phyloP scores from a whole-genome alignment of 768 basidiomycete species.

The Agrocybe chaxingu region DNA sequence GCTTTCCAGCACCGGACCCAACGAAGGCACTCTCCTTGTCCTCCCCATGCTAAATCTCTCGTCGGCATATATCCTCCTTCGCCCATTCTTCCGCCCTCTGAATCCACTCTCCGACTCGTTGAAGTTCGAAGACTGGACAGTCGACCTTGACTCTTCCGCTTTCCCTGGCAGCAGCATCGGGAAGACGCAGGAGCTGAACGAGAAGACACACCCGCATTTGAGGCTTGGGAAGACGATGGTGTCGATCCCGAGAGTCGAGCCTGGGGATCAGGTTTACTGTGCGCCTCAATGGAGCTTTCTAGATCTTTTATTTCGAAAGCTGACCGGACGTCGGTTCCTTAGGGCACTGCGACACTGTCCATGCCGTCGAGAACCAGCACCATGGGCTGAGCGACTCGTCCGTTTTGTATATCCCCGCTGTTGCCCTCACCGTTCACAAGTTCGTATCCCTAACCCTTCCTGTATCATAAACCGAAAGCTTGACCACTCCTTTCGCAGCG shows the following conservation, averaged over 20 bases:
- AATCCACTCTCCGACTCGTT: constrained; percentile 23
- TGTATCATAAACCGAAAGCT: neutral
- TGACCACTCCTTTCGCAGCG: constrained; percentile 26
- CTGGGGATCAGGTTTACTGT: constrained; percentile 67
- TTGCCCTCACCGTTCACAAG: constrained; percentile 49
- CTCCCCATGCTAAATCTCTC: constrained; percentile 53
- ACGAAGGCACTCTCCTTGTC: constrained; percentile 64
- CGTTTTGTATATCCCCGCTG: constrained; percentile 55
- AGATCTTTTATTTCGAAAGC: neutral
- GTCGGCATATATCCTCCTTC: constrained; percentile 58
- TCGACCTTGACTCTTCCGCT: constrained; percentile 45
- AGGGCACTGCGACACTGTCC: constrained; percentile 57
- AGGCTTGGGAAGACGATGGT: constrained; percentile 53
- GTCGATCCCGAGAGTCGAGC: constrained; percentile 52
- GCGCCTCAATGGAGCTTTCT: constrained; percentile 7
- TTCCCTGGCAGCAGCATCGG: constrained; percentile 58
- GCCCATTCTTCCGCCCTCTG: constrained; percentile 60
- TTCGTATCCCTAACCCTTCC: constrained; percentile 17
- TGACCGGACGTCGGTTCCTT: neutral
- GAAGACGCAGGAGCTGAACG: constrained; percentile 52
- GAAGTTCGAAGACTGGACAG: constrained; percentile 48
- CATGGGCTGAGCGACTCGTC: constrained; percentile 47
- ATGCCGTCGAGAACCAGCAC: constrained; percentile 52
- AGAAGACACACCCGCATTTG: constrained; percentile 62
- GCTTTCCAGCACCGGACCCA: constrained; percentile 49